A percentile compares a stretch with the other conserved stretches of the same genome.
phyloP scores from a whole-genome alignment of 257 asterid species.

The Penstemon davidsonii region DNA sequence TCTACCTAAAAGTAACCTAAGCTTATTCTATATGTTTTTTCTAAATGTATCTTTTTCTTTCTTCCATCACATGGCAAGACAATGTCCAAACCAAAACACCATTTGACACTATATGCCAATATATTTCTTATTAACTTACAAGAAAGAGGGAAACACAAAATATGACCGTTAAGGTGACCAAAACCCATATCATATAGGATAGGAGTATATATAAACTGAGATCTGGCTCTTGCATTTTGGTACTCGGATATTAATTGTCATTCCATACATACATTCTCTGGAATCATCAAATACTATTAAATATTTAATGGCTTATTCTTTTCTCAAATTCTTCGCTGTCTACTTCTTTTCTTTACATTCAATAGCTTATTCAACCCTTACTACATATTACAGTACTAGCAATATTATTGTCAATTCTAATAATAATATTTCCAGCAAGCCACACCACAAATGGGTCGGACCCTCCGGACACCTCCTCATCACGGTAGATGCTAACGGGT shows the following conservation, averaged over 20 bases:
- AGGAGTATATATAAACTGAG: not conserved
- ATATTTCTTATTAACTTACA: not conserved
- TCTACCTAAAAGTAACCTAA: too few relatives aligned
- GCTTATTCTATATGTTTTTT: too few relatives aligned
- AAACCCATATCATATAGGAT: not conserved
- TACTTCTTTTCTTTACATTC: slow-evolving; percentile 12
- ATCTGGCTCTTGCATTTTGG: not conserved
- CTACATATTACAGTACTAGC: not conserved
- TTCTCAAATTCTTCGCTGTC: slow-evolving; percentile 21
- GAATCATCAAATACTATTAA: not conserved
- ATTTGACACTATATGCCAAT: not conserved
- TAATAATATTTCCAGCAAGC: slow-evolving; percentile 26
- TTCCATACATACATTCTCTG: slow-evolving; percentile 1
- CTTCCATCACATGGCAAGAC: slow-evolving; percentile 11
- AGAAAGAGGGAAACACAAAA: slow-evolving; percentile 5
- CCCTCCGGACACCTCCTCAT: slow-evolving; percentile 73
- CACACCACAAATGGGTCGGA: slow-evolving; percentile 56
- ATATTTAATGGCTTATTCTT: slow-evolving; percentile 29
- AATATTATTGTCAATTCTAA: not conserved
- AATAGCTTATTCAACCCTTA: not conserved
- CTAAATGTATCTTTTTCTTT: not conserved
- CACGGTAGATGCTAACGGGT: slow-evolving; percentile 65
- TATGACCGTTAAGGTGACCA: slow-evolving; percentile 15
- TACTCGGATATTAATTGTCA: slow-evolving; percentile 8
- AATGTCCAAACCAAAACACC: not conserved